Conservation (phyloP, 768 basidiomycete genomes). For the Podaxis carcinomalis region DNA sequence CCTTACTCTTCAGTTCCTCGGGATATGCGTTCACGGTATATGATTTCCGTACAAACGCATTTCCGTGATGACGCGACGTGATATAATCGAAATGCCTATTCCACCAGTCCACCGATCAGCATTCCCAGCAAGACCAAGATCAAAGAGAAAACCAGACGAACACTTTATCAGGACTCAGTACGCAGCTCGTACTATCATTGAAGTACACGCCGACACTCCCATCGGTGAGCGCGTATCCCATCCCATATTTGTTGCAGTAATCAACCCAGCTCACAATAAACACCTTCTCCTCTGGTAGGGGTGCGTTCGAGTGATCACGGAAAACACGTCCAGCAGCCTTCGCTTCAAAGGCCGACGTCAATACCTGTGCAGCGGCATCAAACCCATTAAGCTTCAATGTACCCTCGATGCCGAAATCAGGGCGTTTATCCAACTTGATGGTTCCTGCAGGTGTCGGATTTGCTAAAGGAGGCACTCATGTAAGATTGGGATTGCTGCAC, state of each 20-base stretch:
- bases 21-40: constrained; percentile 69
- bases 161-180: constrained; percentile 85
- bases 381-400: constrained; percentile 48
- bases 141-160: constrained; percentile 34
- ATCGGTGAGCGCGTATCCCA: constrained; percentile 96
- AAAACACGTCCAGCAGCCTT: constrained; percentile 60
- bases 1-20: constrained; percentile 82
- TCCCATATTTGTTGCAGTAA: constrained; percentile 99
- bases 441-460: not conserved
- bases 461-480: not conserved
- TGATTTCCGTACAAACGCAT: constrained; percentile 68
- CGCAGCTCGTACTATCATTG: constrained; percentile 88
- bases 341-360: constrained; percentile 64
- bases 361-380: constrained; percentile 53
- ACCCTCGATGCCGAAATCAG: not conserved
- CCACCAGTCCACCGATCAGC: constrained; percentile 8
- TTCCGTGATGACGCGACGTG: constrained; percentile 59
- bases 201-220: constrained; percentile 94
- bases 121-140: not conserved
- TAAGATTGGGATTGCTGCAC: not conserved
- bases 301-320: constrained; percentile 32
- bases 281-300: constrained; percentile 57
- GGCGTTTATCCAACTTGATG: constrained; percentile 2
- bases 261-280: constrained; percentile 99
- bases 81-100: constrained; percentile 87